Conservation (phyloP, 2,329 filamentous ascomycete genomes). For the Xylariaceae sp. region DNA sequence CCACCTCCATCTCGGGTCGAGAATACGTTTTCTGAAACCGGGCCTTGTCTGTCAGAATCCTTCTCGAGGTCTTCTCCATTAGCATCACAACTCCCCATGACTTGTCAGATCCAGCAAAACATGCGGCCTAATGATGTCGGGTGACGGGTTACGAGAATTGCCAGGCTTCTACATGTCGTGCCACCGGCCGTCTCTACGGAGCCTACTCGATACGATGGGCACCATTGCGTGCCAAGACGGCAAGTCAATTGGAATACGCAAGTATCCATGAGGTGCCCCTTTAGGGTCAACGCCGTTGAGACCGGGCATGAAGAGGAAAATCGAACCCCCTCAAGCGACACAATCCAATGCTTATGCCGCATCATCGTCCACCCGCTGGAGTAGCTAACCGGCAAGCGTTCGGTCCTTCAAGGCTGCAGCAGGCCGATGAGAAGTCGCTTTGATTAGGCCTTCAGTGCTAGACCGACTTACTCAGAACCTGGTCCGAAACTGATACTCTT, state of each 20-base stretch:
- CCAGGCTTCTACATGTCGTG: constrained; percentile 10
- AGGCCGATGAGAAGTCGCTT: constrained; percentile 4
- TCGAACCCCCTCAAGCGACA: constrained; percentile 1
- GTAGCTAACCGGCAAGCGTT: constrained; percentile 2
- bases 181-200: constrained; percentile 4
- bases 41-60: background rate
- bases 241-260: constrained; percentile 6
- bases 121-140: constrained; percentile 10
- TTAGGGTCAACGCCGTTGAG: background rate
- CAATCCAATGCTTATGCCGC: background rate
- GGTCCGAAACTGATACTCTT: constrained; percentile 1
- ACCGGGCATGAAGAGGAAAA: constrained; percentile 2
- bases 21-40: background rate
- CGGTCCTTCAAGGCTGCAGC: constrained; percentile 17
- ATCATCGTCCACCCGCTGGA: background rate
- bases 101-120: constrained; percentile 13
- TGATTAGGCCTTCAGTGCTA: constrained; percentile 3
- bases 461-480: background rate
- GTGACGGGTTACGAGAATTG: constrained; percentile 15
- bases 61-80: background rate
- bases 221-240: background rate
- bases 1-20: background rate
- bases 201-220: background rate
- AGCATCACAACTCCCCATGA: constrained; percentile 6
- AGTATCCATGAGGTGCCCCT: background rate